Percentiles rank a stretch among this genome's conserved stretches.
Evolutionary conservation across 371 early-diverging fungal species (phyloP).

Genomic region (Fennellomyces sp.): DNA sequence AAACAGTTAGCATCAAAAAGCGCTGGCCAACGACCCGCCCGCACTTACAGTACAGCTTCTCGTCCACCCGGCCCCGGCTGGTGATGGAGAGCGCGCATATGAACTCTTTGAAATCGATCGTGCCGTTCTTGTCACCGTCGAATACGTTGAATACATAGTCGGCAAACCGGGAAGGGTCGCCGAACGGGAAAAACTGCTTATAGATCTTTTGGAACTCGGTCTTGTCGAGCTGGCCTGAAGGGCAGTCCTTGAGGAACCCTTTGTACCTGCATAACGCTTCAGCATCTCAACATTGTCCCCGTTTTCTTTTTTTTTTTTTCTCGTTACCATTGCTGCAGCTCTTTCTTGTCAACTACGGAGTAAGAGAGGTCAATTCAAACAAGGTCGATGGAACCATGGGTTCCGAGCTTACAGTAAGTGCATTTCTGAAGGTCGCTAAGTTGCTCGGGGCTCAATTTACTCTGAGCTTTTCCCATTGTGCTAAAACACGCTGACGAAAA

Average conservation of each 20-base stretch:
- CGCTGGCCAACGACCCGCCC: too few relatives aligned
- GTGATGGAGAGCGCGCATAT: slow-evolving; percentile 87
- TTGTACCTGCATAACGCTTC: slow-evolving; percentile 72
- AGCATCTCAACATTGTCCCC: neutral
- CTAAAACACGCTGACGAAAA: neutral
- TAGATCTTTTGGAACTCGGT: slow-evolving; percentile 92
- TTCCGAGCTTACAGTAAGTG: slow-evolving; percentile 88
- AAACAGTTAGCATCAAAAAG: neutral
- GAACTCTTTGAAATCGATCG: slow-evolving; percentile 93
- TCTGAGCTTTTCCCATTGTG: slow-evolving; percentile 83
- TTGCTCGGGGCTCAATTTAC: slow-evolving; percentile 83
- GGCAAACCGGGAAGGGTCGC: slow-evolving; percentile 90
- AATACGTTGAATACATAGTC: slow-evolving; percentile 91
- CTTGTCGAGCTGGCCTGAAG: slow-evolving; percentile 83
- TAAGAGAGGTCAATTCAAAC: too few relatives aligned
- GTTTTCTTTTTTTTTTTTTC: neutral
- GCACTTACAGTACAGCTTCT: slow-evolving; percentile 82
- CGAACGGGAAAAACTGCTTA: slow-evolving; percentile 97
- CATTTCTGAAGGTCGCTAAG: slow-evolving; percentile 79
- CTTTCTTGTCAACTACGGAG: slow-evolving; percentile 92
- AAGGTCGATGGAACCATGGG: too few relatives aligned
- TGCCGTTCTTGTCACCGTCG: slow-evolving; percentile 87
- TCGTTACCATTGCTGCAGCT: slow-evolving; percentile 93
- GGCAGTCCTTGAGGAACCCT: slow-evolving; percentile 93
- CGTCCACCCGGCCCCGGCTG: slow-evolving; percentile 83